Conservation (phyloP, 1,284 basidiomycete genomes). For the Trichosporon coremiiforme region DNA sequence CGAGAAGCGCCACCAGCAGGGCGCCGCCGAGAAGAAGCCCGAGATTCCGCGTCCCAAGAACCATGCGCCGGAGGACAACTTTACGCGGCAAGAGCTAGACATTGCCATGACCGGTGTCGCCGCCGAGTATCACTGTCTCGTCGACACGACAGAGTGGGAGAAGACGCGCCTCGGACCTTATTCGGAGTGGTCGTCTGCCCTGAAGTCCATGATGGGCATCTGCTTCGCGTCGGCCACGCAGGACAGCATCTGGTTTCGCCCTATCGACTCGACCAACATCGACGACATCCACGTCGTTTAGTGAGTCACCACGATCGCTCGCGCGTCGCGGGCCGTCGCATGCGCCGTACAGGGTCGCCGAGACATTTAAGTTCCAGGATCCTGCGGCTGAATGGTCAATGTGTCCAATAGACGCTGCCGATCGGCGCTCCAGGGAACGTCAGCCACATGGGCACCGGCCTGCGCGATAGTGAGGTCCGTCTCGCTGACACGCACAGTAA, state of each 20-base stretch:
- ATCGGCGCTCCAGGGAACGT: background rate
- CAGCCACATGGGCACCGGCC: background rate
- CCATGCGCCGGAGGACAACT: constrained; percentile 14
- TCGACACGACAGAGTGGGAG: constrained; percentile 9
- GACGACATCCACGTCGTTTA: constrained; percentile 45
- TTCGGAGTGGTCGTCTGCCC: constrained; percentile 32
- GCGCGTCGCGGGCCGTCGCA: background rate
- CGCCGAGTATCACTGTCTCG: constrained; percentile 9
- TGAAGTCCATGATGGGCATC: constrained; percentile 42
- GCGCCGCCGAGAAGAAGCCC: background rate
- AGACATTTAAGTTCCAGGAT: too few relatives aligned
- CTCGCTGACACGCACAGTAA: constrained; percentile 35
- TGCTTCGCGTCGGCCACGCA: constrained; percentile 29
- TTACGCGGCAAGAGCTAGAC: constrained; percentile 15
- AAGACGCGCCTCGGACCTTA: constrained; percentile 2
- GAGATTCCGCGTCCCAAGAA: constrained; percentile 1
- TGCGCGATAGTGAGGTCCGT: background rate
- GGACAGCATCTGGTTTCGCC: constrained; percentile 35
- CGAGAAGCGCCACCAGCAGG: background rate
- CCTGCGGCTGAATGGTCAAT: background rate
- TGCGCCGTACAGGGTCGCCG: too few relatives aligned
- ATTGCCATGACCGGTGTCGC: background rate
- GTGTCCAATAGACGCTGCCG: background rate
- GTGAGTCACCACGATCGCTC: background rate
- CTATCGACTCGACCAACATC: constrained; percentile 30